Percentiles rank a stretch among this genome's conserved stretches.
Conservation (phyloP, 768 basidiomycete species). For the Trametes gibbosa region DNA sequence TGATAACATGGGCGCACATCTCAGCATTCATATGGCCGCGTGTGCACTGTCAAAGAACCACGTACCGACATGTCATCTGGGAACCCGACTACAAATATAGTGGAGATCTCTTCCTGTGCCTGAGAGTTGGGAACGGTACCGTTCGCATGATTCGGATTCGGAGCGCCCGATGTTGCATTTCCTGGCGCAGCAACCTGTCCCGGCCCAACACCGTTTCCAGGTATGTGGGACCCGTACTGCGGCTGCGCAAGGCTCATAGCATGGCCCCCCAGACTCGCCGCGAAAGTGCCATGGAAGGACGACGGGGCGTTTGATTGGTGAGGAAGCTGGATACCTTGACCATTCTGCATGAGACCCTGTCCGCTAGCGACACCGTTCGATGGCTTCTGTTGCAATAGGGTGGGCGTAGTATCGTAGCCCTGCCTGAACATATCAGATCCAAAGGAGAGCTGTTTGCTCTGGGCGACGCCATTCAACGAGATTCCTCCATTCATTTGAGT, state of each 20-base stretch:
- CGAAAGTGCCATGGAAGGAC: conserved; percentile 33
- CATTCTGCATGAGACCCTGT: conserved; percentile 18
- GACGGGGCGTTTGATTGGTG: conserved; percentile 32
- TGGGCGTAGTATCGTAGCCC: conserved; percentile 20
- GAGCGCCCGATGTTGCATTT: conserved; percentile 12
- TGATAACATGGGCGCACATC: conserved; percentile 31
- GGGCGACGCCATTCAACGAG: conserved; percentile 9
- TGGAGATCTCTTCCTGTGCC: conserved; percentile 82
- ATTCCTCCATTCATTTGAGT: conserved; percentile 16
- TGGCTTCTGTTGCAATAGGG: conserved; percentile 19
- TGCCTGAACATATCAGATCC: conserved; percentile 24
- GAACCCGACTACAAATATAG: conserved; percentile 98
- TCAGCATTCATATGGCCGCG: conserved; percentile 18
- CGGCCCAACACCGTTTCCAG: conserved; percentile 37
- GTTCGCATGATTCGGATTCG: conserved; percentile 30
- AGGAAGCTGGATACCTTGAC: conserved; percentile 34
- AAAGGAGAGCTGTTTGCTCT: conserved; percentile 21
- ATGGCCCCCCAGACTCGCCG: conserved; percentile 34
- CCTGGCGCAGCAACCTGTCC: conserved; percentile 20
- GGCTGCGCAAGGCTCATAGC: conserved; percentile 51
- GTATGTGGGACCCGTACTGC: conserved; percentile 70
- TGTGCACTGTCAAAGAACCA: conserved; percentile 8
- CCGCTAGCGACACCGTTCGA: conserved; percentile 5
- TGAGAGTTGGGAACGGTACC: conserved; percentile 26
- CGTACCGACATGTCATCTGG: conserved; percentile 96